Percentiles rank a stretch among this genome's conserved stretches.
phyloP scores from a whole-genome alignment of 1,284 basidiomycete species.

The Rhodofomes roseus region DNA sequence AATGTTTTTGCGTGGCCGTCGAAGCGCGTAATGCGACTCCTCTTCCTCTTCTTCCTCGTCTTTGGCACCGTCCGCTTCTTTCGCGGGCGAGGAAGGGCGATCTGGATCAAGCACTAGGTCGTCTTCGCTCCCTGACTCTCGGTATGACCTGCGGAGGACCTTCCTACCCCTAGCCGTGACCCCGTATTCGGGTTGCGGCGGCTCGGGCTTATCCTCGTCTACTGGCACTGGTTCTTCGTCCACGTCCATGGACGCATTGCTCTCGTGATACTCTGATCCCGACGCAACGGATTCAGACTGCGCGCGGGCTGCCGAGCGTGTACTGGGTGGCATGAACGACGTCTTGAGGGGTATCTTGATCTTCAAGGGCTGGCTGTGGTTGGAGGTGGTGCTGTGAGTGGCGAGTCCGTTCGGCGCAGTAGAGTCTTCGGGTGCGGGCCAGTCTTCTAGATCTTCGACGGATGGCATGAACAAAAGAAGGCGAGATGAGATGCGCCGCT shows the following conservation, averaged over 20 bases:
- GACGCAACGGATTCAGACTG: constrained; percentile 36
- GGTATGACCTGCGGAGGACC: constrained; percentile 42
- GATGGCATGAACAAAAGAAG: constrained; percentile 19
- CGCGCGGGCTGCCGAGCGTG: constrained; percentile 21
- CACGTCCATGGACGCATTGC: constrained; percentile 43
- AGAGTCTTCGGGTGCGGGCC: neutral
- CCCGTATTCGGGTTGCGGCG: constrained; percentile 21
- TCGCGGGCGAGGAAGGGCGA: neutral
- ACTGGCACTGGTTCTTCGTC: constrained; percentile 26
- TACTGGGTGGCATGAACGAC: constrained; percentile 26
- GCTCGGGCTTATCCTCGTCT: constrained; percentile 22
- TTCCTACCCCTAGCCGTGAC: constrained; percentile 44
- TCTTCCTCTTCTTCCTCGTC: constrained; percentile 29
- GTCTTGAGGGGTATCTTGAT: constrained; percentile 7
- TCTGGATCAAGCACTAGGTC: constrained; percentile 19
- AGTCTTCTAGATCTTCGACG: constrained; percentile 15
- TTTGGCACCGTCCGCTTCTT: constrained; percentile 26
- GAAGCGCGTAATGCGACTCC: neutral
- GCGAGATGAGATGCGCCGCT: constrained; percentile 11
- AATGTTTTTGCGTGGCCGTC: neutral
- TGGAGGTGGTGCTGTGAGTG: neutral
- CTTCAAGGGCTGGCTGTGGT: neutral
- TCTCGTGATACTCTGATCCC: constrained; percentile 64
- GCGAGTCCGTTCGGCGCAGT: neutral
- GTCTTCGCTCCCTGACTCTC: constrained; percentile 47